Base-by-base conservation (phyloP, 768 basidiomycete genomes). In the Rhodotorula toruloides region DNA sequence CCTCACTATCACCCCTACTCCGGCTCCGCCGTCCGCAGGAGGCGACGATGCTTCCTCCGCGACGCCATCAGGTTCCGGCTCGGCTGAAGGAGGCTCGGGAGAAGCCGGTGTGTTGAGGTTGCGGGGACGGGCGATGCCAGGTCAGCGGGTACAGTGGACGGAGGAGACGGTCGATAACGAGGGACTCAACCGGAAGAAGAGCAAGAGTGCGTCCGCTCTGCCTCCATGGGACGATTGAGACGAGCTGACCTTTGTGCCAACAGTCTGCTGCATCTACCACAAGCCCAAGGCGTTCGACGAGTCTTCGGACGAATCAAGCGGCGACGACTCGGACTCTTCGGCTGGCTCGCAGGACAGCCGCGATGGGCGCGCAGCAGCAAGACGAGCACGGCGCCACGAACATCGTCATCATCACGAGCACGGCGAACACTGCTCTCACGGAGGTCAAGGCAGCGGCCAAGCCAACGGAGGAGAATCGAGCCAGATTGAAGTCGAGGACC, bases 51-150 rank as follows among this genome's bases (percentile, higher is more conserved):
- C 32, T 11, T 39, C 53, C 25, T n/a, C 53, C 2, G 11, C 53
- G 7, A 27, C n/a, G 25, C 50, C 50, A 16, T 13, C 49, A 22
- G 8, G 34, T 25, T 3, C 36, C n/a, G 36, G 40, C 25, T 11
- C 44, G 6, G 44, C 25, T 17, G 21, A 31, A 34, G 25, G 14
- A 6, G 36, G 11, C 44, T 16, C 32, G 21, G 36, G 21, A 25
- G 44, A 13, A 3, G 58, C 40, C 77, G 92, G 91, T 72, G 91
- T 90, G 7, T 88, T 97, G 70, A 98, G 96, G 48, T 88, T 99
- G 84, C 78, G 98, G 76, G 91, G 90, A 88, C 92, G 56, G n/a
- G 81, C 76, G 82, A 52, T 8, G 49, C 31, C 52, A 53, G 53
- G 52, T 9, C 44, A 53, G 37, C 31, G 49, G 4, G 42, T 62